Evolutionary conservation across 2,329 filamentous ascomycete genomes (phyloP).

Genomic region (Neofusicoccum cordaticola): DNA sequence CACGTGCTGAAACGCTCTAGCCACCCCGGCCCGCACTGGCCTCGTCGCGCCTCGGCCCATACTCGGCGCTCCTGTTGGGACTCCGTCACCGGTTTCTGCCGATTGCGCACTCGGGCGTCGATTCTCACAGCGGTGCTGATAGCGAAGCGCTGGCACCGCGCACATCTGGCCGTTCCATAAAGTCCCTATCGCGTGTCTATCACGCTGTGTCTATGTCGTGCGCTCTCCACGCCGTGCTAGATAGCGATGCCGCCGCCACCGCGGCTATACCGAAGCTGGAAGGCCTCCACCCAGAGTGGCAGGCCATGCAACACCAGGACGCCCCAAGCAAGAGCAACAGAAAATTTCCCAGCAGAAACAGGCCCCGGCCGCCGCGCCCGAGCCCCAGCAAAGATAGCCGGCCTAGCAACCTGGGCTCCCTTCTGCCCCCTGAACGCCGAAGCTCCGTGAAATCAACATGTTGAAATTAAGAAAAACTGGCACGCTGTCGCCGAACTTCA

Average conservation of each 20-base stretch:
- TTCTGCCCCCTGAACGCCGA: neutral
- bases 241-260: neutral
- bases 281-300: neutral
- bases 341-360: neutral
- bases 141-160: neutral
- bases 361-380: neutral
- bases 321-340: neutral
- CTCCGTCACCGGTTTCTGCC: neutral
- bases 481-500: conserved; percentile 21
- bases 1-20: neutral
- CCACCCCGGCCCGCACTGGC: neutral
- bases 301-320: neutral
- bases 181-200: neutral
- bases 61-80: neutral
- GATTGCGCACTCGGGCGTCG: neutral
- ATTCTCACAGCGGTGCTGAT: neutral
- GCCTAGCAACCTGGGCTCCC: neutral
- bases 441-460: neutral
- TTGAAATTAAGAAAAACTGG: neutral
- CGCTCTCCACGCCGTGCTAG: neutral
- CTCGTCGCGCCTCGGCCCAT: neutral
- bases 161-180: neutral
- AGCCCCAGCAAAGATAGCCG: neutral
- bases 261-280: neutral
- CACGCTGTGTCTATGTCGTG: neutral